phyloP scores from a whole-genome alignment of 2,329 filamentous ascomycete species.

The Ophiostoma sp. region DNA sequence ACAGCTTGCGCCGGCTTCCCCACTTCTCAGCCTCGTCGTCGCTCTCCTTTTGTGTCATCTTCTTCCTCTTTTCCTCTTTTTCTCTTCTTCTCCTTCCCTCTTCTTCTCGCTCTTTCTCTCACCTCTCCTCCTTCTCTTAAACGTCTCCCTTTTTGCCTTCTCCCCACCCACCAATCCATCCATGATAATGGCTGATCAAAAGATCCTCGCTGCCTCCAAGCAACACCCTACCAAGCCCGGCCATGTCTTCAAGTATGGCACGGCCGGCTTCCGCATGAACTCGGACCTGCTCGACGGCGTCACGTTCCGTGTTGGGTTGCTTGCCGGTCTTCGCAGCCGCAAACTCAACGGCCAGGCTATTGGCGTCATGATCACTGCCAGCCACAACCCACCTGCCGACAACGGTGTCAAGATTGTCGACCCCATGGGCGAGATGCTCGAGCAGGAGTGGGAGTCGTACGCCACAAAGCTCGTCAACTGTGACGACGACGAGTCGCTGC shows the following conservation, averaged over 20 bases:
- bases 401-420: slow-evolving; percentile 96
- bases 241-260: slow-evolving; percentile 59
- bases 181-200: slow-evolving; percentile 27
- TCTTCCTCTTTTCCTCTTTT: neutral
- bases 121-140: neutral
- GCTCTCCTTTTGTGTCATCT: neutral
- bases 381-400: slow-evolving; percentile 83
- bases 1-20: slow-evolving; percentile 2
- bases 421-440: slow-evolving; percentile 95
- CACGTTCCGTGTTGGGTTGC: slow-evolving; percentile 83
- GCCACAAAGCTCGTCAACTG: slow-evolving; percentile 88
- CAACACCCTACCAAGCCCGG: slow-evolving; percentile 53
- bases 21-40: slow-evolving; percentile 20
- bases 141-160: neutral
- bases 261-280: slow-evolving; percentile 63
- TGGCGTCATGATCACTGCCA: slow-evolving; percentile 93
- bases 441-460: slow-evolving; percentile 88
- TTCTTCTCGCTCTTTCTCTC: neutral
- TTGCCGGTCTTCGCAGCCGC: slow-evolving; percentile 81
- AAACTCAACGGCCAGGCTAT: slow-evolving; percentile 87
- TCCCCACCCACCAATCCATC: neutral
- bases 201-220: slow-evolving; percentile 55
- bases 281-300: slow-evolving; percentile 83
- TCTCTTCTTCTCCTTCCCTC: neutral
- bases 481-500: slow-evolving; percentile 65